A percentile compares a stretch with the other conserved stretches of the same genome.
phyloP scores from a whole-genome alignment of 148 eudicot genomes.

The Silene uniflora region DNA sequence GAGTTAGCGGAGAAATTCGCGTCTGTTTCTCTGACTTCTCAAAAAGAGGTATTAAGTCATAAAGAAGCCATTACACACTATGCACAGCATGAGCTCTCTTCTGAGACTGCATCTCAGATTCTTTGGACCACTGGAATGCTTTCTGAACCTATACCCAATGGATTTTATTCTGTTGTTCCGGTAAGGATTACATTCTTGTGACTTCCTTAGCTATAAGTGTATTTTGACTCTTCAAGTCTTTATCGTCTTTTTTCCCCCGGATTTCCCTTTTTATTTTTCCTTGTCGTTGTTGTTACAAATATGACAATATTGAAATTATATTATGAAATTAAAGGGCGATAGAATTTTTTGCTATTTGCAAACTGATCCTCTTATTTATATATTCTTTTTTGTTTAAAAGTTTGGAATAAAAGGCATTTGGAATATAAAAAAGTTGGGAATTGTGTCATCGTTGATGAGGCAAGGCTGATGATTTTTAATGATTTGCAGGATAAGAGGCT shows the following conservation, averaged over 20 bases:
- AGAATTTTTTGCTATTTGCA: too few species aligned
- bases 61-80: slow-evolving; percentile 39
- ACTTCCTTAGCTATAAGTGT: too few species aligned
- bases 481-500: slow-evolving; percentile 73
- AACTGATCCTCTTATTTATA: too few species aligned
- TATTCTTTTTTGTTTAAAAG: too few species aligned
- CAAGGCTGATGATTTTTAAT: slow-evolving; percentile 14
- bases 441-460: background rate
- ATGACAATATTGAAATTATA: too few species aligned
- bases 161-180: slow-evolving; percentile 83
- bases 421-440: background rate
- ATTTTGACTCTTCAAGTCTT: too few species aligned
- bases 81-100: slow-evolving; percentile 40
- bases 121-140: slow-evolving; percentile 89
- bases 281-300: too few species aligned
- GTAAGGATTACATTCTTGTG: slow-evolving; percentile 38
- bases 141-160: slow-evolving; percentile 83
- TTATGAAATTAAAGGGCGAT: too few species aligned
- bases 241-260: too few species aligned
- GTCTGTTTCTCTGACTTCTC: slow-evolving; percentile 72
- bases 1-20: slow-evolving; percentile 68
- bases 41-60: slow-evolving; percentile 42
- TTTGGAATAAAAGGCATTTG: too few species aligned
- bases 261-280: too few species aligned
- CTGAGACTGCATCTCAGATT: slow-evolving; percentile 64